Conservation (phyloP, 2,329 filamentous ascomycete species). For the Monosporascus sp. region DNA sequence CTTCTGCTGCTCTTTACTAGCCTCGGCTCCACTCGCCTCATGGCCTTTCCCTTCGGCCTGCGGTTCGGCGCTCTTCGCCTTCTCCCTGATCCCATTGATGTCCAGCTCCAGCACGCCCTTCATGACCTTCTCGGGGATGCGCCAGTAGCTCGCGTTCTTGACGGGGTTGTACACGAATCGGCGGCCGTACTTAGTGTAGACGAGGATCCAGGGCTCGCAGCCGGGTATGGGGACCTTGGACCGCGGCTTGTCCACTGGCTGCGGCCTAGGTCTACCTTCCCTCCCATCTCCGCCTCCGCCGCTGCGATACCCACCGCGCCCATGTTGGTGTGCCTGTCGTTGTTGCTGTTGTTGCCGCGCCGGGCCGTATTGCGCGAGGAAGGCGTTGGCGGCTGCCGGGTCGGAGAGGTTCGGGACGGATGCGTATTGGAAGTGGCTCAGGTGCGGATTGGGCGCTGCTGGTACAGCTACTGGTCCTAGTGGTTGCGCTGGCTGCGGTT, state of each 20-base stretch:
- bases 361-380: conserved; percentile 48
- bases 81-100: conserved; percentile 61
- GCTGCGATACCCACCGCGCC: conserved; percentile 39
- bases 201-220: conserved; percentile 80
- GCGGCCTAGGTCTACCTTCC: conserved; percentile 57
- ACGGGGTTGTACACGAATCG: conserved; percentile 85
- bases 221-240: conserved; percentile 74
- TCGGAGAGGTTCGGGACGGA: conserved; percentile 43
- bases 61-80: conserved; percentile 6
- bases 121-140: conserved; percentile 82
- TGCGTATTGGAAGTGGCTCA: conserved; percentile 38
- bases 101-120: conserved; percentile 70
- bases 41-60: conserved; percentile 21
- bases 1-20: conserved; percentile 38
- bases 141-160: conserved; percentile 91
- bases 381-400: conserved; percentile 54
- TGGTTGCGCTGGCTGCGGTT: conserved; percentile 8
- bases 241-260: conserved; percentile 74
- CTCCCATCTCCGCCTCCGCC: conserved; percentile 46
- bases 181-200: conserved; percentile 86
- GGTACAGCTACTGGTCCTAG: background rate
- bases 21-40: conserved; percentile 36
- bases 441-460: conserved; percentile 21
- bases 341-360: conserved; percentile 32
- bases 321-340: conserved; percentile 23